Conservation (phyloP, 2,329 filamentous ascomycete species). For the Curvularia spicifera region DNA sequence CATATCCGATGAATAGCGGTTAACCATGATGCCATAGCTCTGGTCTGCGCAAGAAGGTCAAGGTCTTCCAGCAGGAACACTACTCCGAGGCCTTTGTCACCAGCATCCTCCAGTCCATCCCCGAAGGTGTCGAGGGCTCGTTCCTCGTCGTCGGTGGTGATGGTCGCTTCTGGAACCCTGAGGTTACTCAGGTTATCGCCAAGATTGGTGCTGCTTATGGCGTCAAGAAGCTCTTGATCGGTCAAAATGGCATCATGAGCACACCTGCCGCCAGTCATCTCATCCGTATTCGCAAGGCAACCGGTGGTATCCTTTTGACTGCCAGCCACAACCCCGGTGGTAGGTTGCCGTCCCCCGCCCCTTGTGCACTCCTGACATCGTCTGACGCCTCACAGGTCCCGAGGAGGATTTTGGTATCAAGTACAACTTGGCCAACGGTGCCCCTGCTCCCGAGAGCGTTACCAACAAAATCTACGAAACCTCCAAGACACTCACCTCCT, state of each 20-base stretch:
- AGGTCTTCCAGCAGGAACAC: conserved; percentile 91
- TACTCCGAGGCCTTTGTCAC: conserved; percentile 97
- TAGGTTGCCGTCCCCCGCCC: conserved; percentile 56
- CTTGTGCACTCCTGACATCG: too few species aligned
- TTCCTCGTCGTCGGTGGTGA: conserved; percentile 97
- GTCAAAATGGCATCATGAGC: conserved; percentile 94
- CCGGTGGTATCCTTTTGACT: conserved; percentile 93
- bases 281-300: conserved; percentile 93
- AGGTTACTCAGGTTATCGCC: conserved; percentile 94
- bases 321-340: conserved; percentile 98
- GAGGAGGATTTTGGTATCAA: conserved; percentile 98
- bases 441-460: conserved; percentile 91
- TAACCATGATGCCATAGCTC: conserved; percentile 65
- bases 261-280: conserved; percentile 95
- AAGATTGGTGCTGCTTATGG: conserved; percentile 97
- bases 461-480: conserved; percentile 98
- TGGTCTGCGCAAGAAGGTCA: conserved; percentile 98
- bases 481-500: conserved; percentile 86
- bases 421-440: conserved; percentile 97
- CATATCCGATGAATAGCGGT: conserved; percentile 25
- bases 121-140: conserved; percentile 85
- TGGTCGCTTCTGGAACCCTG: conserved; percentile 95
- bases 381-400: conserved; percentile 65
- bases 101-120: conserved; percentile 94
- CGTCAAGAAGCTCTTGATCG: conserved; percentile 97